Evolutionary conservation across 1,139 yeast genomes (phyloP).

Genomic region (Geotrichum carabidarum): DNA sequence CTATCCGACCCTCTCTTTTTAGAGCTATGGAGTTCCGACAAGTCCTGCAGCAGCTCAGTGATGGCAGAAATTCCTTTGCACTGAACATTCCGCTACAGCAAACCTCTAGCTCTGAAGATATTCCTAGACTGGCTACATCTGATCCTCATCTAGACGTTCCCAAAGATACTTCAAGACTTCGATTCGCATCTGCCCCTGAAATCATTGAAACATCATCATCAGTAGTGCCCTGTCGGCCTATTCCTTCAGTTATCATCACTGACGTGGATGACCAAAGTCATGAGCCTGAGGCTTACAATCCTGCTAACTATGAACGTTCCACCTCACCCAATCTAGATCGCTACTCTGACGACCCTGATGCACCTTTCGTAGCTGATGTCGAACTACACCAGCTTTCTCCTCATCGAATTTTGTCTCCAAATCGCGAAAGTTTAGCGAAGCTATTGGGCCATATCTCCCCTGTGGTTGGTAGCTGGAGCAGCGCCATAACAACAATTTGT

Average conservation of each 20-base stretch:
- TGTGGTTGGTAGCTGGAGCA: conserved; percentile 5
- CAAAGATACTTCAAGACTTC: not conserved
- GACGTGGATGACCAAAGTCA: conserved; percentile 9
- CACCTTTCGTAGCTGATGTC: not conserved
- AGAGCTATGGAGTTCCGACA: conserved; percentile 43
- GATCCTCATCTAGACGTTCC: not conserved
- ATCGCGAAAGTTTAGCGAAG: not conserved
- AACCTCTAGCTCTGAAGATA: not conserved
- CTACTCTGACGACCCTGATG: conserved; percentile 13
- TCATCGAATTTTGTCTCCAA: not conserved
- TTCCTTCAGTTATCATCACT: conserved; percentile 23
- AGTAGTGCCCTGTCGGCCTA: not conserved
- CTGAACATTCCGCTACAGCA: conserved; percentile 14
- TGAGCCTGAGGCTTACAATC: conserved; percentile 9
- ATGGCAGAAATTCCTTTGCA: conserved; percentile 17
- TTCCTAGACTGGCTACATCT: conserved; percentile 2
- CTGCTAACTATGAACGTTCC: conserved; percentile 14
- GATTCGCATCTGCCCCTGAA: not conserved
- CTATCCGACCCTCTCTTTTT: conserved; percentile 43
- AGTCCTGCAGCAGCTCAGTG: conserved; percentile 25
- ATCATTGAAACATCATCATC: not conserved
- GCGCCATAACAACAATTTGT: conserved; percentile 24
- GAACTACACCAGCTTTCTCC: not conserved
- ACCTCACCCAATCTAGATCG: conserved; percentile 10
- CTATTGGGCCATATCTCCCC: not conserved